phyloP scores from a whole-genome alignment of 768 basidiomycete species.

The Mrakia frigida region DNA sequence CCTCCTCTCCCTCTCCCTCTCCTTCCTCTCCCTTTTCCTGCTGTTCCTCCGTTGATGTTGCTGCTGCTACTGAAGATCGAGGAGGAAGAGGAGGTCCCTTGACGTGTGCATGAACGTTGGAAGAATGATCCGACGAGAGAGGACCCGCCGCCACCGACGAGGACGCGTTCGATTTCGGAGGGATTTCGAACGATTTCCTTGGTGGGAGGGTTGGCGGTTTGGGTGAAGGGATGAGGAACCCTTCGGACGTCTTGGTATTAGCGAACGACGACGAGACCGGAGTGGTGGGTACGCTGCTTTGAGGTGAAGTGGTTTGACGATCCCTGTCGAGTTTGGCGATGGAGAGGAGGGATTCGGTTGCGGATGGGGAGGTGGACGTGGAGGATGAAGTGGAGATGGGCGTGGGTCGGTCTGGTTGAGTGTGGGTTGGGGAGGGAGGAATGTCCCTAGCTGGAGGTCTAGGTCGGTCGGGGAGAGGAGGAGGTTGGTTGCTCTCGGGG shows the following conservation, averaged over 20 bases:
- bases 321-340: neutral
- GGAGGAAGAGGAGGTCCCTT: neutral
- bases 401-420: neutral
- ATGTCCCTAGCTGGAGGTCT: neutral
- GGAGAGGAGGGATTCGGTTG: neutral
- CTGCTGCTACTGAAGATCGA: neutral
- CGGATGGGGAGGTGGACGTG: neutral
- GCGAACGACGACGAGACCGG: neutral
- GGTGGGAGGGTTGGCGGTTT: neutral
- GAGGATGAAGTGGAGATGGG: neutral
- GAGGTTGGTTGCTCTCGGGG: neutral
- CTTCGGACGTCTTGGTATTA: neutral
- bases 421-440: conserved; percentile 3
- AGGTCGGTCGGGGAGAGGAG: neutral
- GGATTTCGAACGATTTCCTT: neutral
- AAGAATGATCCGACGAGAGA: no score
- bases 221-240: neutral
- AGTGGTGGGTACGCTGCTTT: neutral
- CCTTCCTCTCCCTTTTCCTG: no score
- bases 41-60: no score
- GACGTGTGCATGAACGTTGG: neutral
- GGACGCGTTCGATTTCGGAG: no score
- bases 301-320: neutral
- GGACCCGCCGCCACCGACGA: no score
- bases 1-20: neutral